Conservation (phyloP, 192 early-diverging fungal species). For the Piromyces finnis region DNA sequence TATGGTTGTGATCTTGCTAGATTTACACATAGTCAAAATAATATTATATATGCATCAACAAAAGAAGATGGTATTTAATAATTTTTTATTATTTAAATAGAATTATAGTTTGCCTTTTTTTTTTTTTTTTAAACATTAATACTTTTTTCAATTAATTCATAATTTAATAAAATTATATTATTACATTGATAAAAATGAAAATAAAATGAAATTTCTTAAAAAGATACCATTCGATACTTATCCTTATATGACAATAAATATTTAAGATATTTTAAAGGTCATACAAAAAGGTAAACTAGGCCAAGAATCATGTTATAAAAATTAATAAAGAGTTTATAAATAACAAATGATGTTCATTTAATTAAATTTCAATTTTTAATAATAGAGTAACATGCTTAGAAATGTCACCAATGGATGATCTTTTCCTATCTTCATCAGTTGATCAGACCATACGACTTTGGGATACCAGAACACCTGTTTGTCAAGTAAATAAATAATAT, state of each 20-base stretch:
- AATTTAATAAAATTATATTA: too few species aligned
- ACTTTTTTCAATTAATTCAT: too few species aligned
- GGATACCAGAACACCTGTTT: conserved; percentile 51
- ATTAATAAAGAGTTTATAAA: too few species aligned
- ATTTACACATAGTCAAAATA: conserved; percentile 66
- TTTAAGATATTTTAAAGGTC: conserved; percentile 81
- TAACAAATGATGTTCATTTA: too few species aligned
- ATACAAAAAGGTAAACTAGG: conserved; percentile 46
- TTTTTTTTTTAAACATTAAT: too few species aligned
- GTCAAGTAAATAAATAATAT: too few species aligned
- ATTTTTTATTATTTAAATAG: too few species aligned
- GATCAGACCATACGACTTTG: conserved; percentile 70
- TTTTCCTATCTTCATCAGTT: conserved; percentile 58
- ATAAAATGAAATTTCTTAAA: neutral
- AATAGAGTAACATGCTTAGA: conserved; percentile 56
- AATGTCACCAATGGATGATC: conserved; percentile 66
- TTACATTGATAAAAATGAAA: too few species aligned
- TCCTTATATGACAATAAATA: conserved; percentile 91
- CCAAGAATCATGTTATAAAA: too few species aligned
- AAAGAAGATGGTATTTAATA: conserved; percentile 88
- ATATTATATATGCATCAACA: conserved; percentile 79
- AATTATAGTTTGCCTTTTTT: too few species aligned
- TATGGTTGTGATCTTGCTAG: conserved; percentile 78
- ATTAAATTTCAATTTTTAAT: too few species aligned
- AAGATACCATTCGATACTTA: conserved; percentile 82